A percentile compares a stretch with the other conserved stretches of the same genome.
phyloP scores from a whole-genome alignment of 495 filamentous ascomycete species.

The Xylaria longipes region DNA sequence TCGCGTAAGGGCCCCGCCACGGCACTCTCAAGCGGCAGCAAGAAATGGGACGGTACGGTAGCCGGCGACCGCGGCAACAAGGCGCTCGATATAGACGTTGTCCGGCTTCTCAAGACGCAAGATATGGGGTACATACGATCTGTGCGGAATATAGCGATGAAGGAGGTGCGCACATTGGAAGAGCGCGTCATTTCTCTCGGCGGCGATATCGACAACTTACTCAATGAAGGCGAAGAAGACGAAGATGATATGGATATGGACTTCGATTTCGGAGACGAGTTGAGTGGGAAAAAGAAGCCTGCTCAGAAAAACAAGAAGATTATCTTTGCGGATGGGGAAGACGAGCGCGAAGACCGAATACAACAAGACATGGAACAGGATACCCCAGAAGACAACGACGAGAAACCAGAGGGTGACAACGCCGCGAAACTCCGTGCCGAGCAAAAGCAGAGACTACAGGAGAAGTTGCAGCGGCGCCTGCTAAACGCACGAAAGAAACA shows the following conservation, averaged over 20 bases:
- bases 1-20: constrained; percentile 53
- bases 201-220: constrained; percentile 36
- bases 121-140: constrained; percentile 87
- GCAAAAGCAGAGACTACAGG: constrained; percentile 55
- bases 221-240: constrained; percentile 36
- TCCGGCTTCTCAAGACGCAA: constrained; percentile 93
- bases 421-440: constrained; percentile 54
- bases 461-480: constrained; percentile 57
- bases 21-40: constrained; percentile 45
- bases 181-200: constrained; percentile 49
- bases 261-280: constrained; percentile 31
- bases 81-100: constrained; percentile 68
- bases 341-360: constrained; percentile 38
- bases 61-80: constrained; percentile 70
- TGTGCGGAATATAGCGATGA: constrained; percentile 57
- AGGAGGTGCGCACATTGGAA: constrained; percentile 52
- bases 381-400: constrained; percentile 46
- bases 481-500: constrained; percentile 71
- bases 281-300: constrained; percentile 13
- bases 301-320: constrained; percentile 47
- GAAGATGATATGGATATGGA: constrained; percentile 39
- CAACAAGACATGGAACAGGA: constrained; percentile 38
- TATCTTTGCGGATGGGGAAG: constrained; percentile 49
- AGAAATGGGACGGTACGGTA: constrained; percentile 55
- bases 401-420: constrained; percentile 49